Base-by-base conservation (phyloP, 768 basidiomycete genomes). In the Sarcomyxa edulis region DNA sequence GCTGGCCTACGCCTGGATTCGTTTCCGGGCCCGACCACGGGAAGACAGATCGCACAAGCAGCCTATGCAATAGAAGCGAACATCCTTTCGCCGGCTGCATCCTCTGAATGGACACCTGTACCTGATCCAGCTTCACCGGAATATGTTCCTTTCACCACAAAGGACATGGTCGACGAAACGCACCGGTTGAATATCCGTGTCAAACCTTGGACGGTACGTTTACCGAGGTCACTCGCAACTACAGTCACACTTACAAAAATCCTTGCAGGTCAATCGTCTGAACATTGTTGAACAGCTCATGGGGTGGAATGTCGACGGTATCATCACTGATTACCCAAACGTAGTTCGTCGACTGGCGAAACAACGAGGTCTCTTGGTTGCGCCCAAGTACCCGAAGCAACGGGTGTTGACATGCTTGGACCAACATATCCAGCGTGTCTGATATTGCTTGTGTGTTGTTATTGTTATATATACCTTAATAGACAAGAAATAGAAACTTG, bases 311-410 rank as follows among this genome's bases (percentile, higher is more conserved):
- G 78, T 77, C 0, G 86, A 89, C 54, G 87, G 85, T 1, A 74
- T n/a, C n/a, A n/a, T 90, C 49, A 78, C 84, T 4, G 86, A 90
- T 52, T 85, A 78, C 53, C 83, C 87, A 3, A 58, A 65, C 30
- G 59, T 71, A 16, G 59, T 87, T 32, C 73, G 81, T 26, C 61
- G 78, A 35, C 69, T 75, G 54, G 67, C 73, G 6, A 65, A 76
- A 44, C 72, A 78, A 44, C 66, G 66, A 26, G 74, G 76, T 5
- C 53, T 71, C 6, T 50, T 58, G 0, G 70, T 82, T 23, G 71
- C 78, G 2, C 75, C 82, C 1, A 67, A 66, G 33, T 80, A 72
- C 47, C 69, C 80, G n/a, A 69, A 76, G 48, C 64, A 70, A 21
- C 61, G 70, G 15, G 79, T 89, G 7, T 61, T 82, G 41, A 53